Base-by-base conservation (phyloP, 768 basidiomycete species). In the Hygrocybe coccinea region DNA sequence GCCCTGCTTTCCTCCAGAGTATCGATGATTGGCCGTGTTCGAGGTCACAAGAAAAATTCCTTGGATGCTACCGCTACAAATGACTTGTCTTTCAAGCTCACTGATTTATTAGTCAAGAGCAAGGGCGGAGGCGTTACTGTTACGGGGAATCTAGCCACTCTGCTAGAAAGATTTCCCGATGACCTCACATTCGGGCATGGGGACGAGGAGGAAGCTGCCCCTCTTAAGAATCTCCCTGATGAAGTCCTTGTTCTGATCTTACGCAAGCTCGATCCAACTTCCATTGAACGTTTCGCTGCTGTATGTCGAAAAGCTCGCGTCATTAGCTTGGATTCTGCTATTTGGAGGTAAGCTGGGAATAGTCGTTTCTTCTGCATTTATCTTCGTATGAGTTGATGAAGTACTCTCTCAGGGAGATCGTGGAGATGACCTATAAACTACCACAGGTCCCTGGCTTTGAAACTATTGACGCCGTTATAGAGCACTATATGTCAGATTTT, bases 261-360 rank as follows among this genome's bases (percentile, higher is more conserved):
- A n/a, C 71, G 77, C 29, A 76, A 76, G 57, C 73, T 95, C 38
- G 86, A 91, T 62, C 75, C 80, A 1, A 77, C 80, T 2, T 69
- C 83, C 21, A 72, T 95, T 35, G 93, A 94, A 67, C 79, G 87
- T 8, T 93, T 97, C 63, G 93, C 83, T 0, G 62, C 70, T 17
- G 82, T 89, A 2, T 83, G 81, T 65, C 82, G 86, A 54, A 91
- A 86, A 64, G 86, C 89, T 4, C 79, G 92, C 39, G 63, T 91
- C 8, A 60, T 95, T 17, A 84, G 83, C 9, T 70, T 91, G 50
- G 88, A 91, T 58, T 69, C 79, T 17, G 74, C 74, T 2, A 79
- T 91, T 53, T 94, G 91, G 91, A 87, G 84, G 91, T 88, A 59
- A 48, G 77, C 62, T 48, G 38, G 44, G 37, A 41, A 25, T n/a